Conservation (phyloP, 805 yeast species). For the Hyphopichia homilentoma region DNA sequence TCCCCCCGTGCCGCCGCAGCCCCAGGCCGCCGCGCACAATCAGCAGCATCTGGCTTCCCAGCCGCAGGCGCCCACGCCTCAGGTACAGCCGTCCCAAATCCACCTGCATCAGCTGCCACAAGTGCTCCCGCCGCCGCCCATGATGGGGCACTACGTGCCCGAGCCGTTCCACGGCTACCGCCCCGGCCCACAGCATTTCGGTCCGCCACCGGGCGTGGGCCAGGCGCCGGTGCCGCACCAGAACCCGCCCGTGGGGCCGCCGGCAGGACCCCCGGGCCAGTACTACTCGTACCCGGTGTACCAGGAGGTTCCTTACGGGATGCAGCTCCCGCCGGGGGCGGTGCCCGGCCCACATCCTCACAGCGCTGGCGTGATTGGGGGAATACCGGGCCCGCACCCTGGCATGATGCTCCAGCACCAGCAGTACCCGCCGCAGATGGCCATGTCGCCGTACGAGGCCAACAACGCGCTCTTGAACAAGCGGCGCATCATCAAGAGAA, state of each 20-base stretch:
- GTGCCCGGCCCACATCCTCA: slow-evolving; percentile 4
- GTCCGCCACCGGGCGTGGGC: too few relatives aligned
- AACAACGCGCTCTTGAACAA: slow-evolving; percentile 31
- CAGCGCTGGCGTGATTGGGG: slow-evolving; percentile 2
- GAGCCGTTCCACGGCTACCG: slow-evolving; percentile 3
- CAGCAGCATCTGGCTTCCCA: too few relatives aligned
- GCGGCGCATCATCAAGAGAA: slow-evolving; percentile 47
- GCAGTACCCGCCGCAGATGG: background rate
- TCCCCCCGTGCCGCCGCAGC: background rate
- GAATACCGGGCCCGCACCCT: background rate
- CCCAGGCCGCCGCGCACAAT: too few relatives aligned
- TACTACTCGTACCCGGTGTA: slow-evolving; percentile 1
- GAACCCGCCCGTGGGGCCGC: slow-evolving; percentile 1
- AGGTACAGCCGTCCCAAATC: too few relatives aligned
- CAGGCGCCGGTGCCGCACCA: too few relatives aligned
- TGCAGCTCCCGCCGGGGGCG: background rate
- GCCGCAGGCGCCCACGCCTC: too few relatives aligned
- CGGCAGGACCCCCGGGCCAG: background rate
- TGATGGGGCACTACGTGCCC: too few relatives aligned
- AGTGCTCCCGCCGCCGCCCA: too few relatives aligned
- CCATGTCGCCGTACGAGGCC: slow-evolving; percentile 12
- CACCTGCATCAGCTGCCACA: too few relatives aligned
- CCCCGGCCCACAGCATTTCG: slow-evolving; percentile 1
- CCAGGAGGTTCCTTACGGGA: slow-evolving; percentile 2
- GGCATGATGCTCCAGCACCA: background rate